Evolutionary conservation across 192 early-diverging fungal species (phyloP), one percentile per base, ranked within the genome.

Genomic region (Diversispora epigaea): DNA sequence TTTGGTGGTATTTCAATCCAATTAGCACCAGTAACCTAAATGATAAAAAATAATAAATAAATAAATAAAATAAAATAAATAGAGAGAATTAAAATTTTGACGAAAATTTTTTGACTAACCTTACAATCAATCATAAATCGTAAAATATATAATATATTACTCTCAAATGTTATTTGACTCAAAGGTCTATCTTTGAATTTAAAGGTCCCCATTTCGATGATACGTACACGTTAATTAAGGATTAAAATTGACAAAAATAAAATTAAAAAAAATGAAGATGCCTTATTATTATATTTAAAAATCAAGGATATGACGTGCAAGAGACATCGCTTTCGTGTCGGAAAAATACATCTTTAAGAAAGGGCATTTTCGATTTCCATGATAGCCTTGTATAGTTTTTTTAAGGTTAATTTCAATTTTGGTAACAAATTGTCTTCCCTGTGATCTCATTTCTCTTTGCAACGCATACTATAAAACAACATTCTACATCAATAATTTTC

Each of bases 111-210:
- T 32, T 32, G 25, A 25, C 77, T 22, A 71, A 93, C 88, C 70
- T 89, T 83, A 19, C 88, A 86, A 67, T 99, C 96, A 77, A 99
- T 96, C 97, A 98, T 99, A 78, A 97, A 98, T 32, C 96, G 84
- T 11, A 98, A 77, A 6, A 91, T 84, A 78, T 92, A 97, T 19
- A 87, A 88, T 17, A 99, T 80, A 77, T 97, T 98, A 80, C 91
- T 93, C 76, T 99, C 97, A 79, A 88, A 99, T 0, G 86, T 89
- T 4, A 87, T 83, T 54, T 84, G 80, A 22, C 56, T 14, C 19
- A 73, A 12, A 9, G 8, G 85, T 75, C 65, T 44, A 22, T 43
- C 57, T 15, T 73, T 62, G 32, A 6, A 73, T 6, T 44, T 43
- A 84, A 76, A 17, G 70, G 66, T 25, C 73, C 77, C 70, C 15